Base-by-base conservation (phyloP, 164 flowering plant genomes). In the Liriodendron chinense region DNA sequence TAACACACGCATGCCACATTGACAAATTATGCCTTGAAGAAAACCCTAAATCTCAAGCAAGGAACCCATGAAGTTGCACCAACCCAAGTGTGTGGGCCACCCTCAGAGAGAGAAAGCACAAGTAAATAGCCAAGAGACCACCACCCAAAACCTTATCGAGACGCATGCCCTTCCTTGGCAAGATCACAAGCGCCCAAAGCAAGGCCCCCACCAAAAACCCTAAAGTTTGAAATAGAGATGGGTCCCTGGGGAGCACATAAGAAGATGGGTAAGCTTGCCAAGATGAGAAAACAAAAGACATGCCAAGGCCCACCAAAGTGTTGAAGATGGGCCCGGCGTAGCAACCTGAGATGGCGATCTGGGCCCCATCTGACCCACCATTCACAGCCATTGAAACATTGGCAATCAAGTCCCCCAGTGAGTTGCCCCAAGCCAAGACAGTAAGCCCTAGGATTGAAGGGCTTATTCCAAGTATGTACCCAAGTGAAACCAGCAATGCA, bases 391-490 rank as follows among this genome's bases (percentile, higher is more conserved):
- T 56, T 25, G 90, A 80, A 9, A 86, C 83, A 80, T 87, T 87
- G 14, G 90, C 77, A 56, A 85, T 80, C 64, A 87, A 49, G 67
- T 87, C 90, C 25, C 89, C 87, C 73, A 86, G 62, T 16, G 90
- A 87, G 73, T 87, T 87, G 1, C 90, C 90, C 90, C 90, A 87
- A 26, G 90, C 90, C 53, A 87, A 78, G n/a, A 87, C 78, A 12
- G 90, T 87, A n/a, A 87, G 56, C 14, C 84, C 89, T 13, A 87
- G 86, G 23, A 83, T 70, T 14, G 90, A 79, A 70, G 90, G 81
- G 70, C 80, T 85, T 47, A 87, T 80, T 1, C 84, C 83, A 21
- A 79, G 47, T 28, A 87, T 80, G 21, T 67, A 26, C 43, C 91
- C 88, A 28, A 88, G 70, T 20, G 91, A 74, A 18, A 87, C 83